Evolutionary conservation across 2,329 filamentous ascomycete species (phyloP).

Genomic region (Ophiostoma ulmi): DNA sequence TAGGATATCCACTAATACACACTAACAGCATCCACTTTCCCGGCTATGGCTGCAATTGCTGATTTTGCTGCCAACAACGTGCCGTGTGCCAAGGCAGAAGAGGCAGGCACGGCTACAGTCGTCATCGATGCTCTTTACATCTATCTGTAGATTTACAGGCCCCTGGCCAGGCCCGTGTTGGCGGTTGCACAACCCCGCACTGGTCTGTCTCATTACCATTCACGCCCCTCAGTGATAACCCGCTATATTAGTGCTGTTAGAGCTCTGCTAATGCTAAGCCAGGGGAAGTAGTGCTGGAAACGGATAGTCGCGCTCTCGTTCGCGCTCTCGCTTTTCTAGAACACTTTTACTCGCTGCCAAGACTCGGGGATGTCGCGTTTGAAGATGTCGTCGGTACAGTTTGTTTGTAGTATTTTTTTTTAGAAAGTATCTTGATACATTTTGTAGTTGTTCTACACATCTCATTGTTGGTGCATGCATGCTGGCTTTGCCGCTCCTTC

Average conservation of each 20-base stretch:
- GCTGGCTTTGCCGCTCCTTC: too few relatives aligned
- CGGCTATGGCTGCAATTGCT: background rate
- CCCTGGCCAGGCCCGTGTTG: background rate
- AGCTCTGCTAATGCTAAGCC: background rate
- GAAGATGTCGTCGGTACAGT: background rate
- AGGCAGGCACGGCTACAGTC: background rate
- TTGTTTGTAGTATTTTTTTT: too few relatives aligned
- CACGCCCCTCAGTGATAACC: background rate
- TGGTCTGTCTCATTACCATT: background rate
- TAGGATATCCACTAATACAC: background rate
- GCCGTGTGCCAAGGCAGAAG: constrained; percentile 19
- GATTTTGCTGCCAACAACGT: background rate
- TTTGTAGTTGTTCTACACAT: background rate
- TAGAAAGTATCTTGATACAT: background rate
- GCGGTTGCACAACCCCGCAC: constrained; percentile 19
- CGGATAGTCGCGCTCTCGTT: background rate
- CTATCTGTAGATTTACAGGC: background rate
- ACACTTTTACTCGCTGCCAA: constrained; percentile 8
- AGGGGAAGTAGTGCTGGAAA: background rate
- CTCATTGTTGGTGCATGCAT: too few relatives aligned
- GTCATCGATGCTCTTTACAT: background rate
- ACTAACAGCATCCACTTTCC: constrained; percentile 1
- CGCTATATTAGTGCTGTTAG: background rate
- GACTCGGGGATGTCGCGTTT: background rate
- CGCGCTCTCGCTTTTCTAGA: constrained; percentile 2